Evolutionary conservation across 2,329 filamentous ascomycete genomes (phyloP), one percentile per base, ranked within the genome.

Genomic region (Trichothecium sympodiale): DNA sequence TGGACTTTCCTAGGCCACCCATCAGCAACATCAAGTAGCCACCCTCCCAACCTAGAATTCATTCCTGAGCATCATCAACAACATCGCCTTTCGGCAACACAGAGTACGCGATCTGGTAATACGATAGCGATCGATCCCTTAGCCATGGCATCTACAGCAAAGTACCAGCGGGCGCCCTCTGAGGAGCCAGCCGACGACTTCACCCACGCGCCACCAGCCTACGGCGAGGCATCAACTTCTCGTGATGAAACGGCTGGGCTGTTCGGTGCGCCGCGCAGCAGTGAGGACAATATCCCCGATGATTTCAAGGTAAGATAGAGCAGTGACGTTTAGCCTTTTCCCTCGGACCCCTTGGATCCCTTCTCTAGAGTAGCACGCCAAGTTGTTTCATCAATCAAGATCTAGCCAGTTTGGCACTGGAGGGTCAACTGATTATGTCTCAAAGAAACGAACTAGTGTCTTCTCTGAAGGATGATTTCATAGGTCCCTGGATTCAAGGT

Each of bases 271-370:
- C 77, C 85, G 35, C 77, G 88, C 49, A 73, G 70, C 55, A 88
- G 88, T 59, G 77, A 88, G 54, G 89, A 95, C 62, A 93, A 95
- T 53, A 57, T 96, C 31, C 89, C 89, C 2, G 89, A 96, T 65
- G 89, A 96, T 61, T 96, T 96, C 77, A 96, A 95, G 73, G 81
- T 84, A 48, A 4, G 46, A 12, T 4, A 14, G 10, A 31, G 10
- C n/a, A 29, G 31, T 32, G 16, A 38, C 25, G 17, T 26, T 10
- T 25, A 23, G 20, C 16, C 13, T 85, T 83, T 96, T 94, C 54
- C 23, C 17, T 29, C 8, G 5, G n/a, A n/a, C n/a, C n/a, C n/a
- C n/a, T n/a, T n/a, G n/a, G n/a, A n/a, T n/a, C n/a, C n/a, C n/a
- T n/a, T n/a, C n/a, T n/a, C n/a, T n/a, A n/a, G n/a, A n/a, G n/a